Conservation (phyloP, 2,329 filamentous ascomycete genomes). For the Monosporascus sp. region DNA sequence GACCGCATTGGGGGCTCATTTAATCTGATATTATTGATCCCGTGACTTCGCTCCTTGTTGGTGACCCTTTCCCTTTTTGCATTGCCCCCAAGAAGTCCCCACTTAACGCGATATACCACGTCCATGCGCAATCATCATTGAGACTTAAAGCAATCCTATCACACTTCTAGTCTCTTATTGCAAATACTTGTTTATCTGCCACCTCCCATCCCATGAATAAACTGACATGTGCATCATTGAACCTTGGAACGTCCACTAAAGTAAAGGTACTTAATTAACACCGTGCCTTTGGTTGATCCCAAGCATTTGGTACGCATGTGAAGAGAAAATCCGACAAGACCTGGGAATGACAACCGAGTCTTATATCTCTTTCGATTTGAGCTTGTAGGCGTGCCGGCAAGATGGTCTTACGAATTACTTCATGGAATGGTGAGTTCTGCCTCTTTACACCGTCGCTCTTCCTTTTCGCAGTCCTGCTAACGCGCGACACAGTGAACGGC, state of each 20-base stretch:
- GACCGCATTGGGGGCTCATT: too few species aligned
- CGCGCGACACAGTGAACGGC: slow-evolving; percentile 59
- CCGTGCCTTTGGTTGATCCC: too few species aligned
- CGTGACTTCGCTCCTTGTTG: slow-evolving; percentile 1
- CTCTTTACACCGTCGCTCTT: background rate
- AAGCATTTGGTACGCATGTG: too few species aligned
- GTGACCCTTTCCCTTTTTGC: background rate
- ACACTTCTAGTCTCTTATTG: too few species aligned
- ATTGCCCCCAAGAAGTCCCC: background rate
- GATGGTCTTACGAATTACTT: slow-evolving; percentile 77
- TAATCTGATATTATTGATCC: background rate
- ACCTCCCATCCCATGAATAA: too few species aligned
- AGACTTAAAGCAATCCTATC: too few species aligned
- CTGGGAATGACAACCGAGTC: background rate
- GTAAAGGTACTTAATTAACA: too few species aligned
- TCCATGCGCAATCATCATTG: background rate
- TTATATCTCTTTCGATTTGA: background rate
- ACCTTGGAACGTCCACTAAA: too few species aligned
- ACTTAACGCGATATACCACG: background rate
- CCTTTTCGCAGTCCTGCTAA: slow-evolving; percentile 14
- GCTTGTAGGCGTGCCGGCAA: slow-evolving; percentile 14
- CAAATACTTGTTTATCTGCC: too few species aligned
- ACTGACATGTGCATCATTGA: too few species aligned
- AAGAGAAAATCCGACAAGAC: background rate
- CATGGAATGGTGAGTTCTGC: slow-evolving; percentile 67